Conservation (phyloP, 129 eudicot genomes). For the Ambrosia artemisiifolia region DNA sequence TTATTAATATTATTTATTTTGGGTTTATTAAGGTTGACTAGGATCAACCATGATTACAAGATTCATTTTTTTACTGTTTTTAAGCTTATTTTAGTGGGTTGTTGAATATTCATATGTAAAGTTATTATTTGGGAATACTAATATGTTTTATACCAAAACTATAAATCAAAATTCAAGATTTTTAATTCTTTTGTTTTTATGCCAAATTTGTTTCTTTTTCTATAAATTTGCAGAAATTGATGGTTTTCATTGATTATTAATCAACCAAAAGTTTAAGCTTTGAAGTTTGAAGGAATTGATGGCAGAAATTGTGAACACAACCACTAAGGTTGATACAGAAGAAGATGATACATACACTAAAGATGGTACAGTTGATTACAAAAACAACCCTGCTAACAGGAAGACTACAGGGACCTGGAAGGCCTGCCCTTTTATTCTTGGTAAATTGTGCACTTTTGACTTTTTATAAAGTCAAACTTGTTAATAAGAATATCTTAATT, state of each 20-base stretch:
- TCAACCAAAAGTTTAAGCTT: not conserved
- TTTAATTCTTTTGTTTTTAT: not conserved
- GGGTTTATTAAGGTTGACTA: not conserved
- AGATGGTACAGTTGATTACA: constrained; percentile 56
- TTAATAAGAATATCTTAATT: not conserved
- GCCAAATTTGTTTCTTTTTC: not conserved
- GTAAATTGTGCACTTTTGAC: constrained; percentile 31
- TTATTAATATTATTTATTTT: not conserved
- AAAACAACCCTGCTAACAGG: constrained; percentile 43
- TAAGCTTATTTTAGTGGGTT: not conserved
- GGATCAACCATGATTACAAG: constrained; percentile 12
- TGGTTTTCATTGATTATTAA: not conserved
- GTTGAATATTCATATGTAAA: not conserved
- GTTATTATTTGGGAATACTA: not conserved
- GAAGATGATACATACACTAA: constrained; percentile 48
- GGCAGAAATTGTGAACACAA: constrained; percentile 23
- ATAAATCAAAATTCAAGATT: constrained; percentile 10
- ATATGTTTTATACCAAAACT: not conserved
- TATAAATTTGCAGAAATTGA: constrained; percentile 20
- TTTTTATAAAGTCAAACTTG: constrained; percentile 15
- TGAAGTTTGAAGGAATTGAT: constrained; percentile 3
- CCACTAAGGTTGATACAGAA: constrained; percentile 26
- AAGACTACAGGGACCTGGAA: constrained; percentile 57
- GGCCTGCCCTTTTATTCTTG: constrained; percentile 66
- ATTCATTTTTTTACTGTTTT: not conserved